Percentiles rank a stretch among this genome's conserved stretches.
phyloP scores from a whole-genome alignment of 805 yeast species.

The Pichia paraexigua region DNA sequence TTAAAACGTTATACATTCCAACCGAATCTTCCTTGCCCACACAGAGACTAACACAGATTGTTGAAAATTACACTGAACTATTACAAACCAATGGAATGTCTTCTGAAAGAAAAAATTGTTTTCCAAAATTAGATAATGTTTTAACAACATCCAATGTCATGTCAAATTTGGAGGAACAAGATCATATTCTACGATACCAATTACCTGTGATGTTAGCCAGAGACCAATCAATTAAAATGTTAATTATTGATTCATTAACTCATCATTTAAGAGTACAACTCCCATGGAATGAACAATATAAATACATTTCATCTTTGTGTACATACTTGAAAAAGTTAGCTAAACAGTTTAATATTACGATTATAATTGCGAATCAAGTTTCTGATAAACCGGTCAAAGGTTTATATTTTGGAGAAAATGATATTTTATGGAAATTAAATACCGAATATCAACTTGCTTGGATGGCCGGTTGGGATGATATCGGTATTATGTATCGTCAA shows the following conservation, averaged over 20 bases:
- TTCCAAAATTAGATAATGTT: conserved; percentile 30
- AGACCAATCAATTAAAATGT: conserved; percentile 37
- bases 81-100: conserved; percentile 30
- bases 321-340: conserved; percentile 45
- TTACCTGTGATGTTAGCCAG: conserved; percentile 48
- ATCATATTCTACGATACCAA: conserved; percentile 62
- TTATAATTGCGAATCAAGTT: conserved; percentile 75
- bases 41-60: conserved; percentile 46
- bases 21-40: conserved; percentile 75
- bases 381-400: conserved; percentile 46
- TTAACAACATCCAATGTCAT: conserved; percentile 23
- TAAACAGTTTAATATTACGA: conserved; percentile 39
- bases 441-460: conserved; percentile 64
- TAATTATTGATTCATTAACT: conserved; percentile 75
- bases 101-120: neutral
- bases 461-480: conserved; percentile 65
- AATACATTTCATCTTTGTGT: conserved; percentile 37
- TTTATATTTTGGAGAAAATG: conserved; percentile 19
- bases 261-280: conserved; percentile 70
- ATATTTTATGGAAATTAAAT: conserved; percentile 31
- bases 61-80: conserved; percentile 20
- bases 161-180: conserved; percentile 60
- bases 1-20: conserved; percentile 57
- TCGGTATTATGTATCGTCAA: conserved; percentile 26
- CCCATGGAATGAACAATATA: conserved; percentile 34